A percentile compares a stretch with the other conserved stretches of the same genome.
These are phyloP conservation scores for Rhodotorula paludigena DNA, from an alignment of 768 basidiomycete species.

Conservation along the genomic window DNA sequence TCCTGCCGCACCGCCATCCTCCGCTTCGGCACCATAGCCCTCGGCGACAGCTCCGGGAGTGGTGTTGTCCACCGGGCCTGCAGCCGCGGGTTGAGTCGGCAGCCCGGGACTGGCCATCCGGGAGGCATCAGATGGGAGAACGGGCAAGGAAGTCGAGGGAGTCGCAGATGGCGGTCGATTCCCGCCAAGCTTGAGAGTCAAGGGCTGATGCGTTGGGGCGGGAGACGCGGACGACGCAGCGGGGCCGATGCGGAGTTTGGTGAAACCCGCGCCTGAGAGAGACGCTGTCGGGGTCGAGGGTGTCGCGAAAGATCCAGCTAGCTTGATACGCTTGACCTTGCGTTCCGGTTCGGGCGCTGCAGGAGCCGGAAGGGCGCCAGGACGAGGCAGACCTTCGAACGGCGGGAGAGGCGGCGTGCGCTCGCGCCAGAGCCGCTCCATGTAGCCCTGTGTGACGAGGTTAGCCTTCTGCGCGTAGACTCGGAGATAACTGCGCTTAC, in stretches of 20 bases:
- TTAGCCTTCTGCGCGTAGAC: rapidly evolving
- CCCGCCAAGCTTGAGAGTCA: slow-evolving; percentile 31
- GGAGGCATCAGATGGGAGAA: background rate
- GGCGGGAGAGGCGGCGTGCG: slow-evolving; percentile 29
- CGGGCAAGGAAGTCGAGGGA: background rate
- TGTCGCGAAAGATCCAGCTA: slow-evolving; percentile 23
- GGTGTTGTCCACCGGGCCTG: no score
- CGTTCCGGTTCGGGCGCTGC: background rate
- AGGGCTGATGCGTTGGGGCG: background rate
- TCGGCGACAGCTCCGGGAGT: no score
- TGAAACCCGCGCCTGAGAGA: background rate
- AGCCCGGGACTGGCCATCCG: no score
- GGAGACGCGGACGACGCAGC: background rate
- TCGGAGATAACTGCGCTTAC: background rate
- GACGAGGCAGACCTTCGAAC: slow-evolving; percentile 29
- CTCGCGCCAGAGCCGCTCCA: slow-evolving; percentile 23
- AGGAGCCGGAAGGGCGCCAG: slow-evolving; percentile 1
- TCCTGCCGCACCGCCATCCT: background rate
- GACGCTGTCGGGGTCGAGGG: background rate
- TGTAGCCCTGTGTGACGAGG: slow-evolving; percentile 13
- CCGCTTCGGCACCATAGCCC: background rate
- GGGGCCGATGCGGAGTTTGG: slow-evolving; percentile 14
- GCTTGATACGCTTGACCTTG: slow-evolving; percentile 32
- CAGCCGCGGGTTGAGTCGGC: no score
- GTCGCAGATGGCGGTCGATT: background rate